Evolutionary conservation across 1,284 basidiomycete species (phyloP), one percentile per base, ranked within the genome.

Genomic region (Pholiota adiposa): DNA sequence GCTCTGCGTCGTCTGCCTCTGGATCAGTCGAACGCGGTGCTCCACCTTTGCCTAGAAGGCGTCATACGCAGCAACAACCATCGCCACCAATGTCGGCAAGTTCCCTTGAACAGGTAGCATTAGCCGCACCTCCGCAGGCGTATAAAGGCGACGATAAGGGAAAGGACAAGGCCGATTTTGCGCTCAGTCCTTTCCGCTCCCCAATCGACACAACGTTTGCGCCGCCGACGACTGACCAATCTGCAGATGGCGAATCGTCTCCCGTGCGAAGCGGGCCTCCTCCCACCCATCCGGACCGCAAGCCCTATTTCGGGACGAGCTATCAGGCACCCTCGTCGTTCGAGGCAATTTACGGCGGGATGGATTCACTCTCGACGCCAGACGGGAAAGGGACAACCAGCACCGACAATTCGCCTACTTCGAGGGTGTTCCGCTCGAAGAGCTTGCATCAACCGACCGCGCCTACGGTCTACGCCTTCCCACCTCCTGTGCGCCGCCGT

Each of bases 281-380:
- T 0, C 86, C 86, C 0, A 82, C 71, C 4, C 88, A 90, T 67
- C 88, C 88, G 0, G 82, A 83, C 62, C 80, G 84, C 29, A 81
- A 83, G 29, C 57, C 62, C 38, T 56, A 61, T 36, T 18, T 54
- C 3, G 34, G 21, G 14, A n/a, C 62, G 14, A 51, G 63, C 21
- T 64, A 64, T 51, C 63, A 65, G 16, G 41, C 53, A 1, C 60
- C 53, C 7, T 50, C 51, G 3, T 34, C 68, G 3, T 70, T 72
- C 51, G 68, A 71, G 52, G 67, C 66, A 2, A 55, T 70, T 1
- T 69, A 71, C 48, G 67, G 66, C 0, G 44, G 56, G 18, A 56
- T 56, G 38, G 54, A 31, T 2, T 52, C 62, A 6, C 36, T 56
- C 7, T 36, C 59, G 5, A 29, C 60, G 4, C 14, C 55, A 12